Conservation (phyloP, 352 stramenopile species). For the Phytophthora multivora region DNA sequence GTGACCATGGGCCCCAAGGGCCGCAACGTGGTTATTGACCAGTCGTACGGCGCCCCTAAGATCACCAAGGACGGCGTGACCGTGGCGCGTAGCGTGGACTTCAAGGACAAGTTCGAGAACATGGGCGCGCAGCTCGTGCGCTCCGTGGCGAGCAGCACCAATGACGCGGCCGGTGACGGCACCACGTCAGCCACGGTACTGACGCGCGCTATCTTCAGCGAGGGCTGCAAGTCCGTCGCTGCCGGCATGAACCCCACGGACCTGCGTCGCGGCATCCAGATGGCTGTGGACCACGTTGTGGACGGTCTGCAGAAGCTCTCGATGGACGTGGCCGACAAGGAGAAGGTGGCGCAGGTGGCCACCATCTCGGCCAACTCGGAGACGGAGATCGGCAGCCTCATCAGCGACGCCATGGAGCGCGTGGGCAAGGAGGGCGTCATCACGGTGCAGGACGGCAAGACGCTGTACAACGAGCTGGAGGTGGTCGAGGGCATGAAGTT, state of each 20-base stretch:
- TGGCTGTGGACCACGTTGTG: slow-evolving; percentile 97
- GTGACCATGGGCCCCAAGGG: slow-evolving; percentile 99
- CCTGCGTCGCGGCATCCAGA: slow-evolving; percentile 97
- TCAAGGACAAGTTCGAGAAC: slow-evolving; percentile 85
- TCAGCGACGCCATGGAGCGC: slow-evolving; percentile 99
- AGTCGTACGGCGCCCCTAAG: slow-evolving; percentile 88
- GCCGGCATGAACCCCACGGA: slow-evolving; percentile 99
- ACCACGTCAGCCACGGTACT: slow-evolving; percentile 99
- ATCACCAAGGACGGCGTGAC: slow-evolving; percentile 86
- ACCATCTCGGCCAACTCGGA: slow-evolving; percentile 99
- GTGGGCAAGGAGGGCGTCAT: slow-evolving; percentile 99
- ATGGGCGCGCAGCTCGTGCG: slow-evolving; percentile 73
- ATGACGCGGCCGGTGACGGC: slow-evolving; percentile 99
- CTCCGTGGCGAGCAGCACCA: slow-evolving; percentile 97
- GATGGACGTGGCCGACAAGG: slow-evolving; percentile 97
- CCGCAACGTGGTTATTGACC: slow-evolving; percentile 99
- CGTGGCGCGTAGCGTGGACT: slow-evolving; percentile 77
- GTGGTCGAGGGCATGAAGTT: slow-evolving; percentile 99
- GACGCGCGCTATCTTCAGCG: slow-evolving; percentile 98
- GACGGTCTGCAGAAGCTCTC: slow-evolving; percentile 95
- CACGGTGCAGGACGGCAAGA: slow-evolving; percentile 99
- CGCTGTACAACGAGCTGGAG: slow-evolving; percentile 99
- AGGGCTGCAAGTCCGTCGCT: slow-evolving; percentile 99
- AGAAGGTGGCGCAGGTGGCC: slow-evolving; percentile 99
- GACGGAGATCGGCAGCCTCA: slow-evolving; percentile 97